Conservation (phyloP, 345 rosid genomes). For the Hibiscus syriacus region DNA sequence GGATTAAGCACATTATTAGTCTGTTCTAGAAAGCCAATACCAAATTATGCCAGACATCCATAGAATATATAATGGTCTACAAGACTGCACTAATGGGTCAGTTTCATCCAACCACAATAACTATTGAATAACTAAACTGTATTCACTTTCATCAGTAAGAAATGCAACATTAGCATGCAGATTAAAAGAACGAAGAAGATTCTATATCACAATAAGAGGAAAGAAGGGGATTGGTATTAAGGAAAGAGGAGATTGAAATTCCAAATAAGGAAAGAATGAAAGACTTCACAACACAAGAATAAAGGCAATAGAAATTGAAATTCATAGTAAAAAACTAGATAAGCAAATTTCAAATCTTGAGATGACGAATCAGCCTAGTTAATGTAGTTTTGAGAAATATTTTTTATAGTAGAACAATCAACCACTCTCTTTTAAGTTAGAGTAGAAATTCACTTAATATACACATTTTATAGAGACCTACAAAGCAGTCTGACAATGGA, state of each 20-base stretch:
- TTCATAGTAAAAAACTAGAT: not conserved
- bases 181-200: not conserved
- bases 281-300: not conserved
- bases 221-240: not conserved
- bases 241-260: not conserved
- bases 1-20: constrained; percentile 13
- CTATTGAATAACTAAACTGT: not conserved
- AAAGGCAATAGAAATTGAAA: not conserved
- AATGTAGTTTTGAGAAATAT: not conserved
- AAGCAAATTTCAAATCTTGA: not conserved
- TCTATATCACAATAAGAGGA: not conserved
- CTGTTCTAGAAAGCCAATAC: constrained; percentile 6
- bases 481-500: not conserved
- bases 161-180: not conserved
- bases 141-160: not conserved
- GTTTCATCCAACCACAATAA: not conserved
- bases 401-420: not conserved
- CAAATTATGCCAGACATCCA: not conserved
- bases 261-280: not conserved
- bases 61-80: not conserved
- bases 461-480: not conserved
- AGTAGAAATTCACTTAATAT: constrained; percentile 13
- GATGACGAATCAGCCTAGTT: not conserved
- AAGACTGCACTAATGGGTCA: not conserved
- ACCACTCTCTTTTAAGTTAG: not conserved